phyloP scores from a whole-genome alignment of 805 yeast species.

The Candida tammaniensis region DNA sequence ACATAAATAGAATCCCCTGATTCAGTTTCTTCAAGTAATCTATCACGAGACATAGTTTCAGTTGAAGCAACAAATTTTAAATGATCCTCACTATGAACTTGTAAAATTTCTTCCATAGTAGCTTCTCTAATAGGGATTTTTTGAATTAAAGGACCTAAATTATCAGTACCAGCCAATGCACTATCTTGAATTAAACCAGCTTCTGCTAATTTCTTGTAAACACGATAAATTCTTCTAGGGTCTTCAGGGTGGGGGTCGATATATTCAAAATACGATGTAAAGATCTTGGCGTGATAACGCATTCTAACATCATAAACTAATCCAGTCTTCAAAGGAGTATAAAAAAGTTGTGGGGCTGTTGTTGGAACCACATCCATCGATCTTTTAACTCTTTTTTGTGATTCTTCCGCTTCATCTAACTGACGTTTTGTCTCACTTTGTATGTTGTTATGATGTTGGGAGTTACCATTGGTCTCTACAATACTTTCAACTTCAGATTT shows the following conservation, averaged over 20 bases:
- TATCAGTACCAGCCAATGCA: constrained; percentile 64
- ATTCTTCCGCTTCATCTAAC: too few species aligned
- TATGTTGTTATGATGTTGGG: too few species aligned
- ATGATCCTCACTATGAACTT: constrained; percentile 83
- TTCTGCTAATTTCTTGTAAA: constrained; percentile 90
- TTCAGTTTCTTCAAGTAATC: constrained; percentile 78
- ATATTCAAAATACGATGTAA: constrained; percentile 87
- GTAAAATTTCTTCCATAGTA: constrained; percentile 74
- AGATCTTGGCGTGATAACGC: constrained; percentile 95
- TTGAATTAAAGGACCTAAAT: constrained; percentile 81
- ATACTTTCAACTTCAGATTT: too few species aligned
- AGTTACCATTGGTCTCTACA: too few species aligned
- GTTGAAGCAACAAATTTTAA: constrained; percentile 73
- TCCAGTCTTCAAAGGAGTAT: constrained; percentile 83
- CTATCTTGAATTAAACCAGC: constrained; percentile 86
- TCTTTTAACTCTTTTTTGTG: too few species aligned
- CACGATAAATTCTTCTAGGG: constrained; percentile 91
- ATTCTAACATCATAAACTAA: constrained; percentile 93
- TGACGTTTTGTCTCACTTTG: too few species aligned
- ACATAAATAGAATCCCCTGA: constrained; percentile 92
- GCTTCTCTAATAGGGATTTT: constrained; percentile 93
- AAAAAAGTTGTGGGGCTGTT: constrained; percentile 63
- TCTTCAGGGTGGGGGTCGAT: constrained; percentile 99
- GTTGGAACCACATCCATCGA: constrained; percentile 49
- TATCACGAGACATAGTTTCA: constrained; percentile 71